Conservation (phyloP, 2,329 filamentous ascomycete genomes). For the Colletotrichum cereale region DNA sequence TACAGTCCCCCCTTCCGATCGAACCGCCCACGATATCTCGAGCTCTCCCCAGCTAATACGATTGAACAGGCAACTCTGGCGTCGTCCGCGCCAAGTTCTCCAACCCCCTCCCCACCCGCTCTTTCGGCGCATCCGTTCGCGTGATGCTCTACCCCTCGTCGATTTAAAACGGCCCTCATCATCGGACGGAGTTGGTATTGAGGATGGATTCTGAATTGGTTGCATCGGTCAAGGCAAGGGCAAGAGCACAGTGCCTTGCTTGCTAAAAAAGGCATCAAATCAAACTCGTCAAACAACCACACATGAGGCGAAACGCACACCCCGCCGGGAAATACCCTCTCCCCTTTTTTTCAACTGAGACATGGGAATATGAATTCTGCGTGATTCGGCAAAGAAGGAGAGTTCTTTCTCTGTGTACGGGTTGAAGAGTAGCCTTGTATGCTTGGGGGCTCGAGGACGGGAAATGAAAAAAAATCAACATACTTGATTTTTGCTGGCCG, state of each 20-base stretch:
- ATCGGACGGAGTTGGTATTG: constrained; percentile 72
- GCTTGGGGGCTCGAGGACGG: constrained; percentile 36
- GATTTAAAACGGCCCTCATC: constrained; percentile 76
- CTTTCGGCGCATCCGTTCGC: constrained; percentile 95
- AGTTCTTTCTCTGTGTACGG: constrained; percentile 21
- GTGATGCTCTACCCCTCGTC: constrained; percentile 98
- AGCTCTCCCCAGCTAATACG: constrained; percentile 15
- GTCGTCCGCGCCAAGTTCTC: constrained; percentile 98
- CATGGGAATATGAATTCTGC: constrained; percentile 40
- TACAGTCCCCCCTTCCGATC: constrained; percentile 40
- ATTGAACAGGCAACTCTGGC: constrained; percentile 85
- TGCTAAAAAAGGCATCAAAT: constrained; percentile 62
- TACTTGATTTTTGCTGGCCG: constrained; percentile 40
- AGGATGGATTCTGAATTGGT: constrained; percentile 72
- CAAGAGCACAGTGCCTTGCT: constrained; percentile 64
- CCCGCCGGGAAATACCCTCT: constrained; percentile 40
- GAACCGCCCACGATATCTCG: constrained; percentile 20
- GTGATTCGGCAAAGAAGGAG: constrained; percentile 30
- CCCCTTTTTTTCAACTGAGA: constrained; percentile 40
- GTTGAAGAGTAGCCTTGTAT: constrained; percentile 39
- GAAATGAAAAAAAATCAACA: constrained; percentile 38
- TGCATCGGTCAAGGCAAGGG: constrained; percentile 71
- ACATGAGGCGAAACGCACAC: constrained; percentile 41
- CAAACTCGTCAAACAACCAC: constrained; percentile 60
- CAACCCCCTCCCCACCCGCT: constrained; percentile 94